Conservation (phyloP, 192 early-diverging fungal species). For the Coemansia sp. region DNA sequence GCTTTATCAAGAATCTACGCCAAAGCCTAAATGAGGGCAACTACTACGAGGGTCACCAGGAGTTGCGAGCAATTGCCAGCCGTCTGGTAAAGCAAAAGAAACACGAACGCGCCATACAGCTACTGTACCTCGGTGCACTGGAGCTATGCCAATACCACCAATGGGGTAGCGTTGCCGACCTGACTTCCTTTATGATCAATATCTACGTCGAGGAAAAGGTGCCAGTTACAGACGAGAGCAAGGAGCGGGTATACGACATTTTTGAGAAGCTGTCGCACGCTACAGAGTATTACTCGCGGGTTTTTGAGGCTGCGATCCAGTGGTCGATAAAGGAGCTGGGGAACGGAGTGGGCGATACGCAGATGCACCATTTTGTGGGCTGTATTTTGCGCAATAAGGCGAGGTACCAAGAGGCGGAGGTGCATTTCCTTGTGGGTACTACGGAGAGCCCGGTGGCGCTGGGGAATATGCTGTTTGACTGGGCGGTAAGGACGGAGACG, state of each 20-base stretch:
- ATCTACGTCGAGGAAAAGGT: constrained; percentile 70
- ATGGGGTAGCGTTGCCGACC: constrained; percentile 76
- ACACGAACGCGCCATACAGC: constrained; percentile 67
- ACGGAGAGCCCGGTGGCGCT: constrained; percentile 71
- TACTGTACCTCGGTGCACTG: constrained; percentile 77
- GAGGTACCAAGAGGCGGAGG: constrained; percentile 77
- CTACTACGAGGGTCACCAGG: constrained; percentile 98
- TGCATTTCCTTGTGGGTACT: constrained; percentile 82
- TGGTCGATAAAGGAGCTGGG: constrained; percentile 37
- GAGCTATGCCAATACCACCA: constrained; percentile 79
- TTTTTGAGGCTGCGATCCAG: constrained; percentile 50
- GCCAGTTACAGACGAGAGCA: constrained; percentile 66
- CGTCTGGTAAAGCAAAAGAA: constrained; percentile 90
- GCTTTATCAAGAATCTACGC: constrained; percentile 59
- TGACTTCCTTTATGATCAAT: constrained; percentile 78
- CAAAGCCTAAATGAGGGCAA: constrained; percentile 76
- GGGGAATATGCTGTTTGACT: constrained; percentile 76
- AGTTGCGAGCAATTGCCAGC: constrained; percentile 90
- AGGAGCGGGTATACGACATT: constrained; percentile 65
- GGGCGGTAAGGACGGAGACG: constrained; percentile 61
- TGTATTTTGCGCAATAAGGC: constrained; percentile 57
- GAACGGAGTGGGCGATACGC: constrained; percentile 34
- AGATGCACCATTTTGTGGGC: constrained; percentile 49
- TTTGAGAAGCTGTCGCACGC: constrained; percentile 60
- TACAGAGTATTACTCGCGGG: constrained; percentile 47